These are phyloP conservation scores for Fusarium setosum DNA, from an alignment of 2,329 filamentous ascomycete species.

Conservation along the genomic window DNA sequence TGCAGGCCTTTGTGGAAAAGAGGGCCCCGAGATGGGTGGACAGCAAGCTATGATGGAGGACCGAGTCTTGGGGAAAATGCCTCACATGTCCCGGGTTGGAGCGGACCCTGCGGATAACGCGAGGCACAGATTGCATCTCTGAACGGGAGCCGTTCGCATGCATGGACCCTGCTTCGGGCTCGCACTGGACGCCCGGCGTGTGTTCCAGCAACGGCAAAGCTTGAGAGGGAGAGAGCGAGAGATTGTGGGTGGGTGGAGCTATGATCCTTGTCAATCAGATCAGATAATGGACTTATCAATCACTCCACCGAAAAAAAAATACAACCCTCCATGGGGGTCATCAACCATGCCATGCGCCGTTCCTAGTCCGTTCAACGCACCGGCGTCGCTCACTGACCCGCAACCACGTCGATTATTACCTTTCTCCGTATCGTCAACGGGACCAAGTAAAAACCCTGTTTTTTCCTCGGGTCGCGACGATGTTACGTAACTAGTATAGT, in stretches of 20 bases:
- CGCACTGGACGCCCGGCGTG: conserved; percentile 13
- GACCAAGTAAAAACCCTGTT: conserved; percentile 10
- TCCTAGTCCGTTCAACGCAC: conserved; percentile 1
- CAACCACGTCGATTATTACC: conserved; percentile 27
- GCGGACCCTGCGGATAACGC: background rate
- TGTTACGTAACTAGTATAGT: conserved; percentile 5
- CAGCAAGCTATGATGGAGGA: conserved; percentile 60
- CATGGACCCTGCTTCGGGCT: background rate
- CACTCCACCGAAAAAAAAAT: conserved; percentile 30
- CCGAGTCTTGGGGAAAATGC: background rate
- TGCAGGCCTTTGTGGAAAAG: conserved; percentile 79
- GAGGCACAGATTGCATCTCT: background rate
- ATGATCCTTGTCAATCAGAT: conserved; percentile 30
- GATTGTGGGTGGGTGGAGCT: conserved; percentile 4
- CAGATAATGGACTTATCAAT: conserved; percentile 38
- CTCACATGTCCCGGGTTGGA: background rate
- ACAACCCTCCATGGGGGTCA: background rate
- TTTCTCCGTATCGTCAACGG: conserved; percentile 12
- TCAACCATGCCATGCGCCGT: background rate
- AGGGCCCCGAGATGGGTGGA: conserved; percentile 72
- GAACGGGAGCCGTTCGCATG: background rate
- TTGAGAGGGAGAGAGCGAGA: background rate
- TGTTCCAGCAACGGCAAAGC: conserved; percentile 5
- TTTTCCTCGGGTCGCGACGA: background rate
- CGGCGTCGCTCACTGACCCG: conserved; percentile 3